A percentile compares a stretch with the other conserved stretches of the same genome.
phyloP scores from a whole-genome alignment of 2,329 filamentous ascomycete species.

The Fusarium sp. region DNA sequence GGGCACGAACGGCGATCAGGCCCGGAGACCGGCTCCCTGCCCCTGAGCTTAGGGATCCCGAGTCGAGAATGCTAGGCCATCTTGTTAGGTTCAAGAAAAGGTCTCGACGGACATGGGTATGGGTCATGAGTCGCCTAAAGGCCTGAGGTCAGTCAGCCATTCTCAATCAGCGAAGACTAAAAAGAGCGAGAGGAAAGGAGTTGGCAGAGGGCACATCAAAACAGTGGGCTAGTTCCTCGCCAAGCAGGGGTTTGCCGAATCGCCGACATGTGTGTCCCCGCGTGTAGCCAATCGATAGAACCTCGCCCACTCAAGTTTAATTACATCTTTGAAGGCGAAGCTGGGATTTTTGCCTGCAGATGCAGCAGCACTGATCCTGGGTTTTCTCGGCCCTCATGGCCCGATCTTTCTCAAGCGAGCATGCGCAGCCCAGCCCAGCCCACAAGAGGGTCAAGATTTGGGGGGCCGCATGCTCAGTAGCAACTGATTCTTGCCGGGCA shows the following conservation, averaged over 20 bases:
- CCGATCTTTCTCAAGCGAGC: conserved; percentile 27
- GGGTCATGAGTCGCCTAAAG: conserved; percentile 32
- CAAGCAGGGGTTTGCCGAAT: conserved; percentile 36
- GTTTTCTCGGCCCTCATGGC: conserved; percentile 27
- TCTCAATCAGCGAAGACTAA: conserved; percentile 5
- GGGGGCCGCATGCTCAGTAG: conserved; percentile 5
- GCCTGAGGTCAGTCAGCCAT: conserved; percentile 18
- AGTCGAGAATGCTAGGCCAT: conserved; percentile 29
- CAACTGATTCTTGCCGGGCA: conserved; percentile 1
- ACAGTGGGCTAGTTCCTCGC: conserved; percentile 15
- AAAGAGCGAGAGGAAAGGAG: conserved; percentile 15
- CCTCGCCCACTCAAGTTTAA: conserved; percentile 43
- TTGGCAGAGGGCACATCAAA: conserved; percentile 10
- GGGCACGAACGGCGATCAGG: conserved; percentile 28
- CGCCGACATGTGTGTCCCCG: conserved; percentile 22
- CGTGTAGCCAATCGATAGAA: conserved; percentile 40
- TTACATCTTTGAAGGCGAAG: conserved; percentile 36
- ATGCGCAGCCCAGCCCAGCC: neutral
- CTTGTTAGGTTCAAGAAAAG: conserved; percentile 16
- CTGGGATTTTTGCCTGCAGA: conserved; percentile 15
- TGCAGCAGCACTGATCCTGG: conserved; percentile 3
- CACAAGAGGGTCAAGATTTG: neutral
- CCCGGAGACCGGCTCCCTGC: conserved; percentile 20
- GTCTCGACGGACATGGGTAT: conserved; percentile 21
- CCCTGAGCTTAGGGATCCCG: conserved; percentile 23